These are phyloP conservation scores for Beauveria bassiana DNA, from an alignment of 2,329 filamentous ascomycete species.

Conservation along the genomic window DNA sequence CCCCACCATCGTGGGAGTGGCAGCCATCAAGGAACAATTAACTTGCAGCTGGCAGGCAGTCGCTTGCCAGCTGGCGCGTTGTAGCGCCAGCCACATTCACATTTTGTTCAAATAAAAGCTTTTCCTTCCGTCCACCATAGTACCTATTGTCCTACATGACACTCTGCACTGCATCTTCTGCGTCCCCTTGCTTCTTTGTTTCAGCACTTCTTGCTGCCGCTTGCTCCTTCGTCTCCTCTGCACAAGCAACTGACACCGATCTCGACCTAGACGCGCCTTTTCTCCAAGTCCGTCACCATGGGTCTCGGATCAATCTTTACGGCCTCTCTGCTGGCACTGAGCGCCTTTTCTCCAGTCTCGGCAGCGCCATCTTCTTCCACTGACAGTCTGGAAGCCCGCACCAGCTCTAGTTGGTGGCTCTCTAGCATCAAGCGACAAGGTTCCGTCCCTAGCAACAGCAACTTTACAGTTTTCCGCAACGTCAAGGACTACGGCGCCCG, in stretches of 20 bases:
- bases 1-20: background rate
- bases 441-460: slow-evolving; percentile 42
- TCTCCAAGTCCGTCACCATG: slow-evolving; percentile 1
- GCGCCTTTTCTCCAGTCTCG: slow-evolving; percentile 8
- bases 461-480: slow-evolving; percentile 70
- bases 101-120: background rate
- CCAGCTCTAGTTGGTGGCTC: slow-evolving; percentile 60
- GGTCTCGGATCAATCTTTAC: slow-evolving; percentile 10
- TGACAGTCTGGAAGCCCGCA: slow-evolving; percentile 15
- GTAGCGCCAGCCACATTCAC: background rate
- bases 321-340: slow-evolving; percentile 12
- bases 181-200: background rate
- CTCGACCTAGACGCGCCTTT: background rate
- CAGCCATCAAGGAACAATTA: background rate
- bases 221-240: background rate
- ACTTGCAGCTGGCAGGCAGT: slow-evolving; percentile 1
- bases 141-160: slow-evolving; percentile 5
- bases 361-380: slow-evolving; percentile 8
- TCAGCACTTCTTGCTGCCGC: background rate
- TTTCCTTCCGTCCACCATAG: background rate
- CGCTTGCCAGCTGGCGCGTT: background rate
- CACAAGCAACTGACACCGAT: background rate
- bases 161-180: background rate
- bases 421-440: slow-evolving; percentile 62
- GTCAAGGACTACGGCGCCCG: slow-evolving; percentile 68